Conservation (phyloP, 2,329 filamentous ascomycete genomes). For the Fusarium pseudograminearum region DNA sequence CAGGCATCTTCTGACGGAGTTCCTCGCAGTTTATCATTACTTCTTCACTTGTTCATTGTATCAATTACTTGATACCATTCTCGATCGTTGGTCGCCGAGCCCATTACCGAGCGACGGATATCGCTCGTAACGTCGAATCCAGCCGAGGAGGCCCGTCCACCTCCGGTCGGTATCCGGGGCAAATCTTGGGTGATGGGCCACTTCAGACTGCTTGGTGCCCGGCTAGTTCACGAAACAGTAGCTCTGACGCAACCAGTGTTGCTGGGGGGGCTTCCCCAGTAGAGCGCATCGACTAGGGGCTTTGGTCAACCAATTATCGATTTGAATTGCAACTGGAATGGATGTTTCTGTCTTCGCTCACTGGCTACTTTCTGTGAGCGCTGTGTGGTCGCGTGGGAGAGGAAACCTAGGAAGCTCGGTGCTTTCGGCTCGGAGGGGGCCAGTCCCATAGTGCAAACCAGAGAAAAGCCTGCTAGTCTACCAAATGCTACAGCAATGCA, state of each 20-base stretch:
- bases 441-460: conserved; percentile 21
- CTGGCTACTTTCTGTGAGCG: conserved; percentile 17
- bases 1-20: not conserved
- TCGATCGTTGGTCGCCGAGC: conserved; percentile 15
- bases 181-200: conserved; percentile 41
- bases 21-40: not conserved
- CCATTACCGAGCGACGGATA: conserved; percentile 35
- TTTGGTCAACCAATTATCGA: conserved; percentile 27
- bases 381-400: conserved; percentile 24
- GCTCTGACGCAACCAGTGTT: conserved; percentile 43
- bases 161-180: conserved; percentile 48
- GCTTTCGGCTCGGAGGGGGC: conserved; percentile 28
- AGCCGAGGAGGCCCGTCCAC: conserved; percentile 44
- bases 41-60: not conserved
- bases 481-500: not conserved
- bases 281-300: conserved; percentile 11
- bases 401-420: conserved; percentile 23
- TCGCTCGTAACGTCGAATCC: conserved; percentile 42
- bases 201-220: conserved; percentile 22
- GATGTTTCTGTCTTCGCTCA: conserved; percentile 27
- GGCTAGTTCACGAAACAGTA: conserved; percentile 21
- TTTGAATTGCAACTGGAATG: conserved; percentile 38
- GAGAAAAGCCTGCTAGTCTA: not conserved
- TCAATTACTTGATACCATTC: not conserved
- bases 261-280: conserved; percentile 21